These are phyloP conservation scores for Lactarius sp. DNA, from an alignment of 768 basidiomycete genomes.

Conservation along the genomic window DNA sequence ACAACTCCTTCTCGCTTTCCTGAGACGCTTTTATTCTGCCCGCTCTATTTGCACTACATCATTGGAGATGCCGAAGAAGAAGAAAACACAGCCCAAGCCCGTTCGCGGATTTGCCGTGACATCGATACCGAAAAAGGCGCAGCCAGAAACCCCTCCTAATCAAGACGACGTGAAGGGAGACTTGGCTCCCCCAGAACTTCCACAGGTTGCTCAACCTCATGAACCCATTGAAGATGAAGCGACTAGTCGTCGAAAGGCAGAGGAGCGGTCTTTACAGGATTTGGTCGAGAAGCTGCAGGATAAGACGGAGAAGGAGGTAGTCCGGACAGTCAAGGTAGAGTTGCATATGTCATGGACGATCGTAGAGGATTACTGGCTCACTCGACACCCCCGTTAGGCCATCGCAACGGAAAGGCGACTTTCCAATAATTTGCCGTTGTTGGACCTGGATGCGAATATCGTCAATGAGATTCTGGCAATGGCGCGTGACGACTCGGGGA, in stretches of 20 bases:
- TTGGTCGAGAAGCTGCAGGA: conserved; percentile 82
- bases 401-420: conserved; percentile 79
- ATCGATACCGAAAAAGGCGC: conserved; percentile 73
- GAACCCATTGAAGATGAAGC: conserved; percentile 25
- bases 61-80: conserved; percentile 70
- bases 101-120: conserved; percentile 76
- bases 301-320: conserved; percentile 82
- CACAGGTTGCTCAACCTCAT: neutral
- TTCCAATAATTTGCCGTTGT: conserved; percentile 53
- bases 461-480: conserved; percentile 51
- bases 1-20: conserved; percentile 1
- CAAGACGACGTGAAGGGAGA: conserved; percentile 17
- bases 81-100: conserved; percentile 75
- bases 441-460: conserved; percentile 59
- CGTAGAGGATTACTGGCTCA: neutral
- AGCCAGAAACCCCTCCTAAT: conserved; percentile 31
- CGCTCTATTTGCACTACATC: conserved; percentile 3
- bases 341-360: conserved; percentile 8
- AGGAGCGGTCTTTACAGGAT: conserved; percentile 58
- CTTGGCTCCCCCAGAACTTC: neutral
- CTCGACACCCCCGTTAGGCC: conserved; percentile 40
- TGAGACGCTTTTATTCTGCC: conserved; percentile 12
- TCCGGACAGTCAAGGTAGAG: conserved; percentile 60
- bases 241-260: conserved; percentile 38
- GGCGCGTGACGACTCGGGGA: conserved; percentile 38